These are phyloP conservation scores for Penicillium verhagenii DNA, from an alignment of 495 filamentous ascomycete genomes.

Conservation along the genomic window DNA sequence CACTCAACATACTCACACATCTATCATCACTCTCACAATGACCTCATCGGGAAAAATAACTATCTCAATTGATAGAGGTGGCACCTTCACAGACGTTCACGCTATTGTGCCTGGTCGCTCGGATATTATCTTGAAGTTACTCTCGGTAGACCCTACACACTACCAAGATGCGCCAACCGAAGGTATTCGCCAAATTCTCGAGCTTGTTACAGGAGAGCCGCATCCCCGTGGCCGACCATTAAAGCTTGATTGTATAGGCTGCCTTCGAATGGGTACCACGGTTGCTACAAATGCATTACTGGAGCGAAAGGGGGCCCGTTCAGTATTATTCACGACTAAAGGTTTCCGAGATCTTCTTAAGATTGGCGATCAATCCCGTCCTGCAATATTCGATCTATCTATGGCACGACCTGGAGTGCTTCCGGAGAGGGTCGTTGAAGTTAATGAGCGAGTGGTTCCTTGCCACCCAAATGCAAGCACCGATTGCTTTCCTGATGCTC, in stretches of 20 bases:
- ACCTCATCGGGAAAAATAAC: conserved; percentile 36
- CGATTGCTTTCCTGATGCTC: conserved; percentile 50
- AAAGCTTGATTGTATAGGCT: conserved; percentile 79
- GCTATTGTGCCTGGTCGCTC: conserved; percentile 55
- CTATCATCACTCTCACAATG: conserved; percentile 19
- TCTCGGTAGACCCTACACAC: conserved; percentile 87
- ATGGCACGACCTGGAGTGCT: conserved; percentile 79
- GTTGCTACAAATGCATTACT: conserved; percentile 90
- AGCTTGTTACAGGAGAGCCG: conserved; percentile 70
- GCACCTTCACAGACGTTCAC: conserved; percentile 65
- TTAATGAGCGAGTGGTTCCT: conserved; percentile 69
- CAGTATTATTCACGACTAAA: conserved; percentile 86
- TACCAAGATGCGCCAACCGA: conserved; percentile 88
- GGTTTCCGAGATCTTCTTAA: conserved; percentile 91
- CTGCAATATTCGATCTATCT: conserved; percentile 79
- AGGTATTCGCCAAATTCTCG: conserved; percentile 86
- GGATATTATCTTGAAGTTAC: conserved; percentile 81
- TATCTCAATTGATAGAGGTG: conserved; percentile 55
- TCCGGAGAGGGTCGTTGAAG: conserved; percentile 72
- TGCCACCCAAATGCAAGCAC: conserved; percentile 56
- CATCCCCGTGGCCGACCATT: conserved; percentile 79
- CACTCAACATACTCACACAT: no score
- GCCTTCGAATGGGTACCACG: conserved; percentile 86
- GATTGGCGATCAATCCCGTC: conserved; percentile 82
- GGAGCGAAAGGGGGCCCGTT: conserved; percentile 91